A percentile compares a stretch with the other conserved stretches of the same genome.
Conservation (phyloP, 306 rosid genomes). For the Prunus mongolica region DNA sequence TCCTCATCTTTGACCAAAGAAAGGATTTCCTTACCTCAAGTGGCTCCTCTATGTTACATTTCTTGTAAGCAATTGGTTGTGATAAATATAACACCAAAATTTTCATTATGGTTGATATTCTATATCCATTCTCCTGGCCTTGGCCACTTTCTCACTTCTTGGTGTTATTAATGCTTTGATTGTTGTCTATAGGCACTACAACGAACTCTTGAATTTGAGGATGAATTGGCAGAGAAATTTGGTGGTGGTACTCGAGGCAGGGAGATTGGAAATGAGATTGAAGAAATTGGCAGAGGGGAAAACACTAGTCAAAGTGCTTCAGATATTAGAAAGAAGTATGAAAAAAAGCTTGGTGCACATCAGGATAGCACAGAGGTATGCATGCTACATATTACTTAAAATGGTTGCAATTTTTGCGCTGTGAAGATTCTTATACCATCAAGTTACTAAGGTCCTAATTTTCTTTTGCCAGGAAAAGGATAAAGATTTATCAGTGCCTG, state of each 20-base stretch:
- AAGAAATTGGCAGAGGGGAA: slow-evolving; percentile 72
- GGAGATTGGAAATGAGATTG: slow-evolving; percentile 79
- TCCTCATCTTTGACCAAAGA: background rate
- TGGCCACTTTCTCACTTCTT: background rate
- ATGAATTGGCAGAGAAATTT: slow-evolving; percentile 96
- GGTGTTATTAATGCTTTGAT: slow-evolving; percentile 7
- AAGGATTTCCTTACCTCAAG: background rate
- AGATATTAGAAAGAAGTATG: slow-evolving; percentile 94
- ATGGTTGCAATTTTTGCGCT: background rate
- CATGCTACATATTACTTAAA: slow-evolving; percentile 22
- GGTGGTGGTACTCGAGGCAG: slow-evolving; percentile 85
- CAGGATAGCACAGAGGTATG: slow-evolving; percentile 71
- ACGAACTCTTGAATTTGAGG: slow-evolving; percentile 95
- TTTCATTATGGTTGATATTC: background rate
- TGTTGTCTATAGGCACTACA: slow-evolving; percentile 75
- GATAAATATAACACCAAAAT: background rate
- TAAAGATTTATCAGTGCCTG: slow-evolving; percentile 89
- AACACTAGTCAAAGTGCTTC: slow-evolving; percentile 60
- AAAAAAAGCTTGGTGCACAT: slow-evolving; percentile 81
- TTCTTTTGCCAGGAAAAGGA: slow-evolving; percentile 62
- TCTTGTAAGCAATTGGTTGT: background rate
- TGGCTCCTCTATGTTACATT: background rate
- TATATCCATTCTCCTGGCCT: background rate
- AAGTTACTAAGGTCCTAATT: slow-evolving; percentile 27
- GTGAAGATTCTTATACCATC: background rate